phyloP scores from a whole-genome alignment of 148 eudicot genomes.

The Vaccinium vitisidaea region DNA sequence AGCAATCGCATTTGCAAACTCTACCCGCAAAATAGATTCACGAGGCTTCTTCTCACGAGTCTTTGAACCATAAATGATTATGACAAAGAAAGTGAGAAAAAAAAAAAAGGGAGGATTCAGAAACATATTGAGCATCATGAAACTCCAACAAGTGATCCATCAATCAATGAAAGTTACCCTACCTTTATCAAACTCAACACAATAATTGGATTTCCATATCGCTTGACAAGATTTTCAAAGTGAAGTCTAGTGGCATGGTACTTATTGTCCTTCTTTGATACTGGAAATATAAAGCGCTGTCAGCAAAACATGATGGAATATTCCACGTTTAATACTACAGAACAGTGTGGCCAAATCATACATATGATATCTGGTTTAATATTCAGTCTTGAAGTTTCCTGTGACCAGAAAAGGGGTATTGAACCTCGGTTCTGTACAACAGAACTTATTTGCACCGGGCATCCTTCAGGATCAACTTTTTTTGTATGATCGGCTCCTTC shows the following conservation, averaged over 20 bases:
- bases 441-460: constrained; percentile 50
- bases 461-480: constrained; percentile 42
- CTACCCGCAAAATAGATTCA: constrained; percentile 65
- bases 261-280: constrained; percentile 48
- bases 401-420: constrained; percentile 91
- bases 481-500: constrained; percentile 18
- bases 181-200: constrained; percentile 87
- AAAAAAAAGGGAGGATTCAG: not conserved
- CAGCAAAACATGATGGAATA: constrained; percentile 15
- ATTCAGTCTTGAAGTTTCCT: constrained; percentile 64
- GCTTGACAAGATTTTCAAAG: constrained; percentile 58
- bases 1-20: constrained; percentile 63
- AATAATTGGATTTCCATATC: constrained; percentile 85
- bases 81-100: not conserved
- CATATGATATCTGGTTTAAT: constrained; percentile 72
- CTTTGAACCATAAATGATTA: constrained; percentile 34
- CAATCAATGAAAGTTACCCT: constrained; percentile 8
- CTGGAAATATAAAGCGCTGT: constrained; percentile 40
- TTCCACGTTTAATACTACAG: not conserved
- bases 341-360: constrained; percentile 30
- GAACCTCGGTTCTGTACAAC: constrained; percentile 90
- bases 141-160: not conserved
- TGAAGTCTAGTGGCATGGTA: constrained; percentile 73
- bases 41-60: constrained; percentile 66
- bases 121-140: not conserved